Percentiles rank a stretch among this genome's conserved stretches.
phyloP scores from a whole-genome alignment of 345 rosid genomes.

The Syzygium grande region DNA sequence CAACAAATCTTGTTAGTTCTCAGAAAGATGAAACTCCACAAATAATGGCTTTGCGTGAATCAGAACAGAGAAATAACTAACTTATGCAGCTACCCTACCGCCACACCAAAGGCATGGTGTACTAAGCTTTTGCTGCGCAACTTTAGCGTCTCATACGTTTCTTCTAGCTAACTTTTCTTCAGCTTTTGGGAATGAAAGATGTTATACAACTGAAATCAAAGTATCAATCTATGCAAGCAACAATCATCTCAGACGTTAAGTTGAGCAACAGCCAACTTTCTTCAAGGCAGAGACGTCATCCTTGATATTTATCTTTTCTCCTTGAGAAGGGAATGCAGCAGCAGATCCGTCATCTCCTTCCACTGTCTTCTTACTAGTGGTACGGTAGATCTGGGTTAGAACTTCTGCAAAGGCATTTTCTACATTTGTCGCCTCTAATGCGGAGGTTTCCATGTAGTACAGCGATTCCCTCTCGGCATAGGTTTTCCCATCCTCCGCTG shows the following conservation, averaged over 20 bases:
- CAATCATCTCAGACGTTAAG: constrained; percentile 3
- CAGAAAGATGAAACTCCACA: not conserved
- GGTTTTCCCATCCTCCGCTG: constrained; percentile 50
- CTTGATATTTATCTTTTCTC: constrained; percentile 51
- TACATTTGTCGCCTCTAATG: constrained; percentile 57
- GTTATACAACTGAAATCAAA: not conserved
- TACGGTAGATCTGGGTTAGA: constrained; percentile 48
- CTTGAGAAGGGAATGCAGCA: constrained; percentile 34
- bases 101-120: not conserved
- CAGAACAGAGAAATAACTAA: not conserved
- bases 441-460: constrained; percentile 64
- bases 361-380: constrained; percentile 48
- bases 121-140: not conserved
- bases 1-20: not conserved
- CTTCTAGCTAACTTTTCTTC: not conserved
- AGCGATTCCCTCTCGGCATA: constrained; percentile 56
- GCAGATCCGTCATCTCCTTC: constrained; percentile 33
- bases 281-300: constrained; percentile 58
- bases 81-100: not conserved
- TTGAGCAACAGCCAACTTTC: constrained; percentile 60
- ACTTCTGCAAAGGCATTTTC: constrained; percentile 63
- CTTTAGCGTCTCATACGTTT: not conserved
- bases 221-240: not conserved
- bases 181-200: not conserved
- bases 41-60: not conserved